phyloP scores from a whole-genome alignment of 1,284 basidiomycete species.

The Ustilago crameri region DNA sequence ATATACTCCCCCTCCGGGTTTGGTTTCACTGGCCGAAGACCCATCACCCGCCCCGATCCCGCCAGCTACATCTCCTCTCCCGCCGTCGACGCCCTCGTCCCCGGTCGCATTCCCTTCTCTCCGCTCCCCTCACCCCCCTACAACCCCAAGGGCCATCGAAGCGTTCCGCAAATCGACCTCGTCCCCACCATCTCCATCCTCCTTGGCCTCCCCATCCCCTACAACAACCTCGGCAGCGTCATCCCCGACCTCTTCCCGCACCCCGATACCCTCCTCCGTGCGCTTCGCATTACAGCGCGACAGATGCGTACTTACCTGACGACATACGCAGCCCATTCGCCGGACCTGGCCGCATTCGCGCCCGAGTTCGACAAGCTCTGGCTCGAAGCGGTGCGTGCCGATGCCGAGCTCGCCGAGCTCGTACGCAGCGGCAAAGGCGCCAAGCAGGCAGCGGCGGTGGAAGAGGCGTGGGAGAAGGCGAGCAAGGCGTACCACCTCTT shows the following conservation, averaged over 20 bases:
- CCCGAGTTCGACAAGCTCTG: slow-evolving; percentile 60
- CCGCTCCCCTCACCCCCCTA: slow-evolving; percentile 55
- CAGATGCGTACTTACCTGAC: slow-evolving; percentile 84
- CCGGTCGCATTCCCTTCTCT: slow-evolving; percentile 45
- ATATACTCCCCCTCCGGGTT: slow-evolving; percentile 73
- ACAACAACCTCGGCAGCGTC: slow-evolving; percentile 89
- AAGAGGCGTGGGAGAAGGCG: slow-evolving; percentile 28
- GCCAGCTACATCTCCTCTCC: slow-evolving; percentile 23
- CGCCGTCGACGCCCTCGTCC: slow-evolving; percentile 12
- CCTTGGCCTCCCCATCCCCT: slow-evolving; percentile 91
- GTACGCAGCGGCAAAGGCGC: neutral
- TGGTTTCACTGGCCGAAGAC: slow-evolving; percentile 7
- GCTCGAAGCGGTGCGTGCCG: slow-evolving; percentile 45
- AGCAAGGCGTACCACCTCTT: slow-evolving; percentile 70
- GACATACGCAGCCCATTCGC: slow-evolving; percentile 76
- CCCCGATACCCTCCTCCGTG: slow-evolving; percentile 71
- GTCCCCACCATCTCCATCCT: slow-evolving; percentile 90
- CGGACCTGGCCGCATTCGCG: slow-evolving; percentile 73
- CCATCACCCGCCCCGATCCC: slow-evolving; percentile 3
- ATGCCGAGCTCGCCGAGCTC: slow-evolving; percentile 39
- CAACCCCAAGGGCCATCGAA: slow-evolving; percentile 71
- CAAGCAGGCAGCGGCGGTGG: slow-evolving; percentile 18
- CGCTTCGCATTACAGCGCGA: slow-evolving; percentile 78
- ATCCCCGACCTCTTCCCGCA: slow-evolving; percentile 86
- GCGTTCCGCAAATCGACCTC: slow-evolving; percentile 92